Evolutionary conservation across 1,284 basidiomycete genomes (phyloP).

Genomic region (Marasmius sp.): DNA sequence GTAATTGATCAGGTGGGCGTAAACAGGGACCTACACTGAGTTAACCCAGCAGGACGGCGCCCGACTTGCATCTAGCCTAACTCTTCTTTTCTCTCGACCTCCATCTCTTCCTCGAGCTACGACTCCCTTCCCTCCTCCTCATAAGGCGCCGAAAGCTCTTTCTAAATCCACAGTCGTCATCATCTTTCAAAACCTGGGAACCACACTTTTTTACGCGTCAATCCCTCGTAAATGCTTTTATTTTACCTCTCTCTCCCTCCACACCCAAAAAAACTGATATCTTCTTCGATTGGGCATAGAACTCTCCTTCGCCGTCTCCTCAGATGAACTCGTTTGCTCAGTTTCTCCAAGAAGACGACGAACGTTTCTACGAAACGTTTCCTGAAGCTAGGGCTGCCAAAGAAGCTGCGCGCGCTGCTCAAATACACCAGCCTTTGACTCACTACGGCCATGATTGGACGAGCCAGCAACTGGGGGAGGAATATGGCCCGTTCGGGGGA

Average conservation of each 20-base stretch:
- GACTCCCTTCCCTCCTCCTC: neutral
- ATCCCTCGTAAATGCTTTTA: neutral
- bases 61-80: neutral
- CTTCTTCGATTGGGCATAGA: too few relatives aligned
- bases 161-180: neutral
- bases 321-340: constrained; percentile 3
- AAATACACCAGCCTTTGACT: neutral
- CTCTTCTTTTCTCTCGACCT: neutral
- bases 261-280: neutral
- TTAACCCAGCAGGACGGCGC: neutral
- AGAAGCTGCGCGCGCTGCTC: neutral
- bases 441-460: neutral
- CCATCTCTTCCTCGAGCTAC: neutral
- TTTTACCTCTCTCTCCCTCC: neutral
- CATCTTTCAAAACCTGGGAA: neutral
- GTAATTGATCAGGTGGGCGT: neutral
- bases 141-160: neutral
- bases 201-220: neutral
- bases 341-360: constrained; percentile 13
- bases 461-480: neutral
- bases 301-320: neutral
- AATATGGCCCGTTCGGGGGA: neutral
- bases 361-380: constrained; percentile 2
- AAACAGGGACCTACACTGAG: neutral
- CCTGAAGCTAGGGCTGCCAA: neutral